Percentiles rank a stretch among this genome's conserved stretches.
Conservation (phyloP, 306 rosid species). For the Malus sieversii region DNA sequence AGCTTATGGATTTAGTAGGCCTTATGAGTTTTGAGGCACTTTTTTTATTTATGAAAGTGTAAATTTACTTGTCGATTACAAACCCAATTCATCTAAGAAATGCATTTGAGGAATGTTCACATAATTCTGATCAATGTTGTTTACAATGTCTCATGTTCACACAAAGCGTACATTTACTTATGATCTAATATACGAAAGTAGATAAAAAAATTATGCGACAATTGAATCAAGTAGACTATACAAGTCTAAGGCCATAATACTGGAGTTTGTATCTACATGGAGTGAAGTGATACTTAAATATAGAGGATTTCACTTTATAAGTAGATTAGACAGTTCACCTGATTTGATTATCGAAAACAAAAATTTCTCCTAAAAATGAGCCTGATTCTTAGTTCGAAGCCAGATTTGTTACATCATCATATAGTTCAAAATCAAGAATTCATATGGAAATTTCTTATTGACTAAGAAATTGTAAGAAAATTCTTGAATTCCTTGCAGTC, state of each 20-base stretch:
- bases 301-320: too few species aligned
- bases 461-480: not conserved
- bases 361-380: not conserved
- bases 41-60: not conserved
- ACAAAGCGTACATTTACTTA: too few species aligned
- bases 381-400: too few species aligned
- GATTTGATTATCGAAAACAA: too few species aligned
- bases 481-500: not conserved
- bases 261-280: too few species aligned
- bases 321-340: not conserved
- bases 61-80: not conserved
- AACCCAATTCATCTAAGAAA: too few species aligned
- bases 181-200: not conserved
- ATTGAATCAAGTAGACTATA: not conserved
- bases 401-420: not conserved
- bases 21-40: not conserved
- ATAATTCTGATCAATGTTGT: not conserved
- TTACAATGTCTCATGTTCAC: not conserved
- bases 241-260: rapidly evolving
- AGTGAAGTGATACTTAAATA: too few species aligned
- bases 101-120: not conserved
- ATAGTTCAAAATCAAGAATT: not conserved
- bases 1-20: not conserved
- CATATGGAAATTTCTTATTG: not conserved
- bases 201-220: too few species aligned